Percentiles rank a stretch among this genome's conserved stretches.
These are phyloP conservation scores for Macrolepiota fuliginosa DNA, from an alignment of 768 basidiomycete species.

Conservation along the genomic window DNA sequence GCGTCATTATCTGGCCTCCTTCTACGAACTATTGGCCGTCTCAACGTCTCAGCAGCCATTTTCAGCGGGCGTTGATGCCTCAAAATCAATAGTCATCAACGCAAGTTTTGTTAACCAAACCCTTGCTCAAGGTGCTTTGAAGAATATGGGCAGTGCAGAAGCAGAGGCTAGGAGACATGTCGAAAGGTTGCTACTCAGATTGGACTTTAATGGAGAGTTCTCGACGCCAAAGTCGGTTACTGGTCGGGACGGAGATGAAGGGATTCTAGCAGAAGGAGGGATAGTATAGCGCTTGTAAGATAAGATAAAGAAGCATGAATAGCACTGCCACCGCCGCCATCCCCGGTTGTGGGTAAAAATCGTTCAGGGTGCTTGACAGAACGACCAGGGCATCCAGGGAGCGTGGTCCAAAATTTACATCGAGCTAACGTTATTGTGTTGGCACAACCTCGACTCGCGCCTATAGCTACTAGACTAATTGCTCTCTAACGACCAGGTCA, in stretches of 20 bases:
- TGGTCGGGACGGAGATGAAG: constrained; percentile 20
- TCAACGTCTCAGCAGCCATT: constrained; percentile 78
- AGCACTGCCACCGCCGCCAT: constrained; percentile 3
- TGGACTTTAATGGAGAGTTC: constrained; percentile 83
- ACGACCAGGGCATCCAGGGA: background rate
- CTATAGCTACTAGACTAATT: constrained; percentile 15
- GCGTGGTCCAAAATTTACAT: background rate
- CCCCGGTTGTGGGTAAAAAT: background rate
- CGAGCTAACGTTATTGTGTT: background rate
- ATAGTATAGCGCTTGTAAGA: constrained; percentile 17
- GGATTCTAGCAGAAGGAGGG: constrained; percentile 44
- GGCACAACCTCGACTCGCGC: background rate
- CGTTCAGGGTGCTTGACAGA: background rate
- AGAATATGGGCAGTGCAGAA: constrained; percentile 29
- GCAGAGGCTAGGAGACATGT: constrained; percentile 76
- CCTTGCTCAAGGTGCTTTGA: constrained; percentile 52
- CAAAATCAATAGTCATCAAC: constrained; percentile 67
- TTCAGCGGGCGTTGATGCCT: constrained; percentile 58
- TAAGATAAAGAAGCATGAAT: constrained; percentile 3
- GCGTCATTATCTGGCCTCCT: constrained; percentile 62
- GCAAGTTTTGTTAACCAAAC: constrained; percentile 53
- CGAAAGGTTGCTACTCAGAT: constrained; percentile 74
- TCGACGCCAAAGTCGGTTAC: constrained; percentile 43
- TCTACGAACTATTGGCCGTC: constrained; percentile 77
- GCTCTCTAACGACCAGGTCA: background rate